Percentiles rank a stretch among this genome's conserved stretches.
Conservation (phyloP, 768 basidiomycete species). For the Collybia mongolica region DNA sequence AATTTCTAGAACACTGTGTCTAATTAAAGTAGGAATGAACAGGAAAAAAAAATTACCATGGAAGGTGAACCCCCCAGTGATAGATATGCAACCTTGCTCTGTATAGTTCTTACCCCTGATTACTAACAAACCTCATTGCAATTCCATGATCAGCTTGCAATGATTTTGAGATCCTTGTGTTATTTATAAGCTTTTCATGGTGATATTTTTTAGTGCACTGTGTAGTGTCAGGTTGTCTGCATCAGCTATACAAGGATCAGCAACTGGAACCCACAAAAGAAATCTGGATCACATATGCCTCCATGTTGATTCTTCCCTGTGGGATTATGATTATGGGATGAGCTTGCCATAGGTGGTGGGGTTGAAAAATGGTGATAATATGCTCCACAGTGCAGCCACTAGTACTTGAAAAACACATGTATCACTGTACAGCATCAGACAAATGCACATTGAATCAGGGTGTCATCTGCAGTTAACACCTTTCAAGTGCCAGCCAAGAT, state of each 20-base stretch:
- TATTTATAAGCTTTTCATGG: slow-evolving; percentile 12
- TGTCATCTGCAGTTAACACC: neutral
- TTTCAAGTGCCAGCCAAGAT: no score
- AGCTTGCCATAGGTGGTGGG: neutral
- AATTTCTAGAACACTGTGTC: neutral
- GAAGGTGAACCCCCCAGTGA: slow-evolving; percentile 12
- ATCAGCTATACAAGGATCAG: slow-evolving; percentile 7
- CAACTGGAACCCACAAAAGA: neutral
- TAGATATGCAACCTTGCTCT: slow-evolving; percentile 13
- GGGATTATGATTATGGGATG: slow-evolving; percentile 14
- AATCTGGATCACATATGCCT: slow-evolving; percentile 4
- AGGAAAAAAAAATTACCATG: slow-evolving; percentile 1
- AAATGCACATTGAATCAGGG: neutral
- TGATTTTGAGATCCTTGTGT: slow-evolving; percentile 12
- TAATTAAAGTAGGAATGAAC: neutral
- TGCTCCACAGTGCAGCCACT: neutral
- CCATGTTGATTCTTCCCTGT: slow-evolving; percentile 17
- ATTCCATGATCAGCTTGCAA: slow-evolving; percentile 17
- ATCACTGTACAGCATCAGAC: neutral
- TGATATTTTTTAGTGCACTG: slow-evolving; percentile 18
- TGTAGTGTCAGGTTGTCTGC: slow-evolving; percentile 10
- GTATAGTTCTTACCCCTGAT: slow-evolving; percentile 17
- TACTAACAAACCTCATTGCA: slow-evolving; percentile 11
- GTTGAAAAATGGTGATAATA: neutral
- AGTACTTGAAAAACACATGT: neutral